Base-by-base conservation (phyloP, 768 basidiomycete species). In the Rhodotorula babjevae region DNA sequence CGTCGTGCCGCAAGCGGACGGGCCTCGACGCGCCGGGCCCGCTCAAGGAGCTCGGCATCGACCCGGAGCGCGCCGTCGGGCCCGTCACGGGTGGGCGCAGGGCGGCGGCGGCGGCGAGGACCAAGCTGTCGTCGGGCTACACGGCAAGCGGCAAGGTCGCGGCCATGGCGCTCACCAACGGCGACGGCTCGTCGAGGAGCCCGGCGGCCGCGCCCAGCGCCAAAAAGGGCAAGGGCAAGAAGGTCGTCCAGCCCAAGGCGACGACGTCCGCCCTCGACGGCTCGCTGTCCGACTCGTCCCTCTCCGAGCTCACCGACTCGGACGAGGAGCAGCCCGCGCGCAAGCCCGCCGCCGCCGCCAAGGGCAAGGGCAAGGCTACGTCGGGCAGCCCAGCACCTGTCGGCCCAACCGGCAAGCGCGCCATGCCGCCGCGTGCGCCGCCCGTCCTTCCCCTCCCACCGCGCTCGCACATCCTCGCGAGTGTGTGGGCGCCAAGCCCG, bases 281-380 rank as follows among this genome's bases (percentile, higher is more conserved):
- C 23, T n/a, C 29, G 42, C n/a, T 27, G 25, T 57, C 61, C 21
- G 68, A 69, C 42, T 69, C 68, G 55, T 57, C 55, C 25, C 56
- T 69, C 14, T 69, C 68, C 2, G 62, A 62, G 16, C 55, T 69
- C 19, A 33, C 66, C 61, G 67, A 68, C 44, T 69, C 68, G 58
- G 65, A 60, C 47, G 65, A 56, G 27, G 61, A 62, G 6, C 21
- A 6, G 47, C 8, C 31, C 25, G 21, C 50, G 29, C 1, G 4
- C n/a, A 21, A 15, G 15, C 29, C 12, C 14, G 25, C 21, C 12
- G 10, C 8, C 27, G 46, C 29, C 14, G 46, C 19, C 27, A 40
- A 44, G 19, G 33, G 27, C 18, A 49, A 15, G 33, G 25, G 27
- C 14, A 47, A 42, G 31, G 31, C 15, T 12, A 7, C n/a, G 4